phyloP scores from a whole-genome alignment of 2,329 filamentous ascomycete species.

The Aspergillus chevalieri region DNA sequence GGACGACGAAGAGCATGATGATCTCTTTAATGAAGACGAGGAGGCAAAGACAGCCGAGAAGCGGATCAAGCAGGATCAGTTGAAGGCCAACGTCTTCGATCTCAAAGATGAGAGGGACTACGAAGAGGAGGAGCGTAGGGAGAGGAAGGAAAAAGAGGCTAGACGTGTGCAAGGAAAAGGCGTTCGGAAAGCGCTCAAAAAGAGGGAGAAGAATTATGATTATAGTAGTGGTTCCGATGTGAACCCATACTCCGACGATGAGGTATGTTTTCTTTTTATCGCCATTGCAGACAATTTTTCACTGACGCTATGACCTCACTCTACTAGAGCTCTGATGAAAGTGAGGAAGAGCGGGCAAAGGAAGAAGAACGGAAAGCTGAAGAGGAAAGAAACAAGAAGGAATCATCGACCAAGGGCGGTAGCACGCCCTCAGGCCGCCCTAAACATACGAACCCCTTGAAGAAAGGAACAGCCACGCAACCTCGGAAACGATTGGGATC shows the following conservation, averaged over 20 bases:
- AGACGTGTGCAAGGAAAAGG: conserved; percentile 68
- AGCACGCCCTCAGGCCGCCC: conserved; percentile 59
- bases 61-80: conserved; percentile 69
- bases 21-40: conserved; percentile 78
- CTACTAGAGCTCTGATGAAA: conserved; percentile 53
- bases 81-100: conserved; percentile 84
- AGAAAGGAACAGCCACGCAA: conserved; percentile 47
- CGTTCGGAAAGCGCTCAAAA: conserved; percentile 73
- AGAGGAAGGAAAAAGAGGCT: conserved; percentile 58
- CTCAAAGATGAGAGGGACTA: conserved; percentile 63
- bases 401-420: conserved; percentile 61
- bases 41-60: conserved; percentile 67
- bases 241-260: conserved; percentile 51
- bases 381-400: conserved; percentile 49
- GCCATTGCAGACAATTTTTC: conserved; percentile 19
- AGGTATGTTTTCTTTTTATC: conserved; percentile 32
- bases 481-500: conserved; percentile 78
- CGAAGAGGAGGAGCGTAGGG: conserved; percentile 62
- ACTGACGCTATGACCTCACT: conserved; percentile 4
- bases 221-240: conserved; percentile 67
- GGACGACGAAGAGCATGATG: conserved; percentile 74
- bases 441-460: conserved; percentile 48
- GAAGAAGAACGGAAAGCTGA: conserved; percentile 56
- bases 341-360: conserved; percentile 58
- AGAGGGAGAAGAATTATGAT: conserved; percentile 77